These are phyloP conservation scores for Hysterangium stoloniferum DNA, from an alignment of 768 basidiomycete genomes.

Conservation along the genomic window DNA sequence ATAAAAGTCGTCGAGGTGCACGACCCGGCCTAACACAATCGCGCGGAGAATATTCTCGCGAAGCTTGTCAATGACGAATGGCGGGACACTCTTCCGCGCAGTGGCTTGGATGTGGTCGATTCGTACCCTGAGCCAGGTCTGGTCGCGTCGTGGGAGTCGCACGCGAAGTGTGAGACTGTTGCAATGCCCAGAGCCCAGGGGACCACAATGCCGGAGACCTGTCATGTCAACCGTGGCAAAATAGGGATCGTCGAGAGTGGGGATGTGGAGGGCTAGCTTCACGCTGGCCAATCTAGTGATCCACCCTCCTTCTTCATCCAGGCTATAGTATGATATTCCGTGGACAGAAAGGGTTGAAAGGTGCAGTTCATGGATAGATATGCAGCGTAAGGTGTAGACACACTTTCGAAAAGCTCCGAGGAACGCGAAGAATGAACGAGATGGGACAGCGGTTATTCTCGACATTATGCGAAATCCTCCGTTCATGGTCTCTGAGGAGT, in stretches of 20 bases:
- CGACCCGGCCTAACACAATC: neutral
- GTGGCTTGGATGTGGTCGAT: neutral
- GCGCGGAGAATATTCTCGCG: conserved; percentile 6
- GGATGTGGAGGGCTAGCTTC: neutral
- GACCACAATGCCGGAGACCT: neutral
- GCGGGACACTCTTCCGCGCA: neutral
- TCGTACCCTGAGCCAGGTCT: neutral
- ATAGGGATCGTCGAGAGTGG: neutral
- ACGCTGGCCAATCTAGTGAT: neutral
- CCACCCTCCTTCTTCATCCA: neutral
- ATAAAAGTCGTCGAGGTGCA: neutral
- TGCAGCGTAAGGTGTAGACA: neutral
- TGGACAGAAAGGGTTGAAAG: neutral
- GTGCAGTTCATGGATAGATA: neutral
- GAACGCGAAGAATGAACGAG: too few relatives aligned
- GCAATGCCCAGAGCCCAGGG: neutral
- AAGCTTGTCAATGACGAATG: neutral
- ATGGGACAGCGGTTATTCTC: too few relatives aligned
- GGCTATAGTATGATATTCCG: neutral
- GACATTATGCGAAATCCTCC: too few relatives aligned
- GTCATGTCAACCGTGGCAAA: neutral
- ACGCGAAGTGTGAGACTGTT: neutral
- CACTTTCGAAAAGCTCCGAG: too few relatives aligned
- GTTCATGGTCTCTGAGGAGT: too few relatives aligned
- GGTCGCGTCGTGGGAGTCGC: neutral